Percentiles rank a stretch among this genome's conserved stretches.
Evolutionary conservation across 108 stramenopile genomes (phyloP).

Genomic region (Cylindrotheca fusiformis): DNA sequence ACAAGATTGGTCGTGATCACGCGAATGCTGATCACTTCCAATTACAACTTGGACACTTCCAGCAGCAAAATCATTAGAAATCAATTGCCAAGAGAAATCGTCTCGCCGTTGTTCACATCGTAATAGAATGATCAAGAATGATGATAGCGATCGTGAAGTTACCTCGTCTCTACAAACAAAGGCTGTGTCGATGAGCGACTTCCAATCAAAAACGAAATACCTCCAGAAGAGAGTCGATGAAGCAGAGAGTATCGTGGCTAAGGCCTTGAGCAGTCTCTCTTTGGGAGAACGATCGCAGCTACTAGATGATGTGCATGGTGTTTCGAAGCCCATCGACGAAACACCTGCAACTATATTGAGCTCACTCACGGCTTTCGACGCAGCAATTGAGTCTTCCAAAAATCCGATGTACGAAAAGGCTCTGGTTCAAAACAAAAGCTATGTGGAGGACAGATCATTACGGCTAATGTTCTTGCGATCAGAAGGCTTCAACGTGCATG

Average conservation of each 20-base stretch:
- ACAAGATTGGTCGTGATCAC: too few species aligned
- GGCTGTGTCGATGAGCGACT: too few species aligned
- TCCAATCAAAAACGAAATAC: too few species aligned
- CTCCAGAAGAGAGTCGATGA: neutral
- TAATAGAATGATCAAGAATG: too few species aligned
- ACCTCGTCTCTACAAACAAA: too few species aligned
- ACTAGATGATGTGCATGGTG: conserved; percentile 28
- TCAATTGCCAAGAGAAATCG: too few species aligned
- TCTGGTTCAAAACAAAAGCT: conserved; percentile 8
- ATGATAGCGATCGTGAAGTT: too few species aligned
- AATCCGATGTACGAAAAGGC: conserved; percentile 20
- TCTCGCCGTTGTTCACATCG: too few species aligned
- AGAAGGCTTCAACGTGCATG: conserved; percentile 7
- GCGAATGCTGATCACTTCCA: too few species aligned
- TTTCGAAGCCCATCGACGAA: conserved; percentile 9
- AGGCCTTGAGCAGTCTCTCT: conserved; percentile 12
- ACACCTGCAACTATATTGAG: conserved; percentile 1
- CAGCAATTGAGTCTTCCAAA: conserved; percentile 1
- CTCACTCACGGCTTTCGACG: conserved; percentile 1
- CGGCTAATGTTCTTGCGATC: conserved; percentile 22
- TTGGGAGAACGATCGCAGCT: conserved; percentile 3
- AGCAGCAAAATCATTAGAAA: too few species aligned
- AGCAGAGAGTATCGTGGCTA: conserved; percentile 3
- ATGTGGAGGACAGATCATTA: conserved; percentile 19
- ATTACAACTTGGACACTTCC: too few species aligned